Conservation (phyloP, 108 stramenopile species). For the Fragilaria crotonensis region DNA sequence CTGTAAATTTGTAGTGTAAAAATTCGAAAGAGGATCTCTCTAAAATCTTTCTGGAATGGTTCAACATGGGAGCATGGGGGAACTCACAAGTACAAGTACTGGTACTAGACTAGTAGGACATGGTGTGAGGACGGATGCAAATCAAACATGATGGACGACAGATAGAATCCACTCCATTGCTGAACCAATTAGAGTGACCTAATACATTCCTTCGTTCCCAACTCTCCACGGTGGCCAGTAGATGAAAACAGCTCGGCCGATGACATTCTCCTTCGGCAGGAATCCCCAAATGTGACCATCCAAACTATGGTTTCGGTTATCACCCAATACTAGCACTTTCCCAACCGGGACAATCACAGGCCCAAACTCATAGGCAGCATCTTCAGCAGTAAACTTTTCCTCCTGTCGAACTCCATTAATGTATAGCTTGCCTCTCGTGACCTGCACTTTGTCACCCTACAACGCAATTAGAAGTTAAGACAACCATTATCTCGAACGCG, state of each 20-base stretch:
- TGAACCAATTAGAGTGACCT: no score
- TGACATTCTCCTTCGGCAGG: slow-evolving; percentile 55
- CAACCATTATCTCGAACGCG: background rate
- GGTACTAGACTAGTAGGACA: no score
- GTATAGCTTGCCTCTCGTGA: slow-evolving; percentile 70
- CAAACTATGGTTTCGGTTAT: slow-evolving; percentile 88
- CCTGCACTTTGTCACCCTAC: slow-evolving; percentile 83
- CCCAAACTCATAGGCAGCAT: slow-evolving; percentile 80
- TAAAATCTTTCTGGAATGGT: no score
- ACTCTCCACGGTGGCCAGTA: slow-evolving; percentile 91
- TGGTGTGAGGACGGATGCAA: no score
- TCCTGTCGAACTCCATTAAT: slow-evolving; percentile 85
- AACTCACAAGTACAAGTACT: no score
- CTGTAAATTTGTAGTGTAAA: no score
- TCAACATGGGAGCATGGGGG: no score
- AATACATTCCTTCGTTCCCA: slow-evolving; percentile 73
- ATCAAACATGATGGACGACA: no score
- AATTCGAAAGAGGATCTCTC: no score
- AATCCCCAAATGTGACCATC: slow-evolving; percentile 91
- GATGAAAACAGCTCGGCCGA: slow-evolving; percentile 76
- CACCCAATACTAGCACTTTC: slow-evolving; percentile 81
- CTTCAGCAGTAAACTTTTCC: slow-evolving; percentile 85
- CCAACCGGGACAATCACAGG: slow-evolving; percentile 77
- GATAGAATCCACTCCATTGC: no score
- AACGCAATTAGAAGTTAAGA: no score